Evolutionary conservation across 106 monocot genomes (phyloP).

Genomic region (Platanthera zijinensis): DNA sequence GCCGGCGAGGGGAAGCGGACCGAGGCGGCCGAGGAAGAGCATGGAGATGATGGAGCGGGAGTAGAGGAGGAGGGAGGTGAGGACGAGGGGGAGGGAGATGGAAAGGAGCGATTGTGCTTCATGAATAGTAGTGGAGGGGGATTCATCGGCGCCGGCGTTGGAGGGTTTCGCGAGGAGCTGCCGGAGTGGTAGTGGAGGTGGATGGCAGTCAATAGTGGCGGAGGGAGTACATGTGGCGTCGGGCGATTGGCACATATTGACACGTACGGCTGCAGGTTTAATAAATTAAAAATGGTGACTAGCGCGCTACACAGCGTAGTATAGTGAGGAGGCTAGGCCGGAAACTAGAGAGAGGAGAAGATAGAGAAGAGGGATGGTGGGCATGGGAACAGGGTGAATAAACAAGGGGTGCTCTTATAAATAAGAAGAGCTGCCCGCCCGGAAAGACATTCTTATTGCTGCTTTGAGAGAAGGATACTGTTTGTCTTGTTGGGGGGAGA

Average conservation of each 20-base stretch:
- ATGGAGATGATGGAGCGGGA: conserved; percentile 67
- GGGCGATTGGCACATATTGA: not conserved
- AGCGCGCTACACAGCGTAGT: too few species aligned
- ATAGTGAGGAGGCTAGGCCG: too few species aligned
- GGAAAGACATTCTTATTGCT: too few species aligned
- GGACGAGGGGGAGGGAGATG: conserved; percentile 53
- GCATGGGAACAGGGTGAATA: too few species aligned
- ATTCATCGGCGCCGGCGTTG: not conserved
- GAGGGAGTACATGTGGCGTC: not conserved
- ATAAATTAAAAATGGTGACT: not conserved
- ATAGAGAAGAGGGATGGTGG: too few species aligned
- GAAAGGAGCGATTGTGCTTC: conserved; percentile 30
- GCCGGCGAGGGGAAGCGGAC: conserved; percentile 61
- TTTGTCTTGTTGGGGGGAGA: too few species aligned
- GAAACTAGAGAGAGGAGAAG: too few species aligned
- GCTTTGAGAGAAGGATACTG: too few species aligned
- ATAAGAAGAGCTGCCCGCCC: too few species aligned
- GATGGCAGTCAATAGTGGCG: not conserved
- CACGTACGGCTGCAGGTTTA: not conserved
- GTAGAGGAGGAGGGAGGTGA: conserved; percentile 68
- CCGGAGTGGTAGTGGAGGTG: not conserved
- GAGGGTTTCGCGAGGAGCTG: not conserved
- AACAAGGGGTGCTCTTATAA: too few species aligned
- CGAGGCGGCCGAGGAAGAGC: conserved; percentile 65
- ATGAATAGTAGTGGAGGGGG: conserved; percentile 24